Base-by-base conservation (phyloP, 768 basidiomycete genomes). In the Mycena venus region DNA sequence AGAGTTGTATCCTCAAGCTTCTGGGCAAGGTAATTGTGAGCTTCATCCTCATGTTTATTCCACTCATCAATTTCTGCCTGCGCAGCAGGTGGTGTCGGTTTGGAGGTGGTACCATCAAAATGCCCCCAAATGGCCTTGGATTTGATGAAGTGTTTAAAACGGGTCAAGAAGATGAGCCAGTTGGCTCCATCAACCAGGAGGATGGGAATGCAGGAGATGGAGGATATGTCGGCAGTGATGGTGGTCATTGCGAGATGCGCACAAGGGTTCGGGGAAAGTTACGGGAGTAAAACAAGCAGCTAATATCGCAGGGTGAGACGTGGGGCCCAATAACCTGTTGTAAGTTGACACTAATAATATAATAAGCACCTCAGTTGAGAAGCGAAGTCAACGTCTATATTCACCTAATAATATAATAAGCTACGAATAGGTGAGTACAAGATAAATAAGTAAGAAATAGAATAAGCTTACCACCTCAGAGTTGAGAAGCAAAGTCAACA, bases 11-110 rank as follows among this genome's bases (percentile, higher is more conserved):
- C 82, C 49, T 83, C 82, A 49, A 83, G 81, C 71, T 78, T 78
- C 73, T 84, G 84, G 9, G 78, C 80, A 14, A 85, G 81, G 7
- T 84, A 60, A 19, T 79, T 78, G 60, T 68, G 78, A 14, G 83
- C 80, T 0, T 84, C 72, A 69, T 76, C 77, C 79, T 87, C 78
- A 77, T 86, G 74, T 80, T 84, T 81, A 70, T 85, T 69, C 86
- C 86, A 84, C 21, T 69, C 53, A 12, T 47, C 49, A 21, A 79
- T 38, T 19, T 68, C 67, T 5, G 56, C 67, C 56, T 68, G 67
- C 14, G 40, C 77, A 5, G 78, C 67, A 14, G 69, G 65, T 15
- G 72, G 63, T 27, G 14, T 47, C 14, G 79, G 81, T 31, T 68
- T 51, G 21, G 71, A 8, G 12, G 62, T 31, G 19, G 74, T 73